phyloP scores from a whole-genome alignment of 768 basidiomycete species.

The Rhodosporidiobolus sp. region DNA sequence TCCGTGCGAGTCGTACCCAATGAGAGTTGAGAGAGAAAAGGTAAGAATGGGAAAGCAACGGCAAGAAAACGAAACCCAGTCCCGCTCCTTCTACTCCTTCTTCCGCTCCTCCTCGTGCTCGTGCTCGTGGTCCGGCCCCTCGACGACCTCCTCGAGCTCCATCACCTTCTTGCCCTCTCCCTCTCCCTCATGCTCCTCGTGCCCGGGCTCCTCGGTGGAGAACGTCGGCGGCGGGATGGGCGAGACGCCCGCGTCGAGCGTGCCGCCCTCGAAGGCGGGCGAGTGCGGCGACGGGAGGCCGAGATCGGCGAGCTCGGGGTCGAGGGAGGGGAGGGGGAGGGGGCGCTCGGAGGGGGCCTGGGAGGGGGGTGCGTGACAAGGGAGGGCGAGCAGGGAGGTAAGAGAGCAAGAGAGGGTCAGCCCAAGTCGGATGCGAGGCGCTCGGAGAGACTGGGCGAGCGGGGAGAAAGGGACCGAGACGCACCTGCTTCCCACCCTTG shows the following conservation, averaged over 20 bases:
- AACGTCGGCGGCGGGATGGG: background rate
- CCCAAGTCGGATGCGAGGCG: too few relatives aligned
- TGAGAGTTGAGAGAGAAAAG: too few relatives aligned
- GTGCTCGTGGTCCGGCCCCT: background rate
- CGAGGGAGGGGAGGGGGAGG: conserved; percentile 12
- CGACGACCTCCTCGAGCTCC: background rate
- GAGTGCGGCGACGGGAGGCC: conserved; percentile 10
- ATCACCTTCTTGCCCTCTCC: background rate
- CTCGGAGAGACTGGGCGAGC: too few relatives aligned
- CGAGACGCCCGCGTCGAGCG: background rate
- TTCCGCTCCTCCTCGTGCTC: too few relatives aligned
- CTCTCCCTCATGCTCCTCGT: background rate
- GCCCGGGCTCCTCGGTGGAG: too few relatives aligned
- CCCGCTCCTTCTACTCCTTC: too few relatives aligned
- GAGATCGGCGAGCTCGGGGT: conserved; percentile 21
- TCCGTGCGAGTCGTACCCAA: too few relatives aligned
- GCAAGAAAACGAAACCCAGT: too few relatives aligned
- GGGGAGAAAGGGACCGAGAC: background rate
- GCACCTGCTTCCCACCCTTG: conserved; percentile 12
- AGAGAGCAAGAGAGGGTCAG: background rate
- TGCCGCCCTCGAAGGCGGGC: conserved; percentile 2
- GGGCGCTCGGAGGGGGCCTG: conserved; percentile 6
- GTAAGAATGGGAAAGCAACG: too few relatives aligned
- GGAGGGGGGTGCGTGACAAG: background rate
- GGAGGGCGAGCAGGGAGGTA: background rate